phyloP scores from a whole-genome alignment of 2,329 filamentous ascomycete species.

The Trichoderma sp. region DNA sequence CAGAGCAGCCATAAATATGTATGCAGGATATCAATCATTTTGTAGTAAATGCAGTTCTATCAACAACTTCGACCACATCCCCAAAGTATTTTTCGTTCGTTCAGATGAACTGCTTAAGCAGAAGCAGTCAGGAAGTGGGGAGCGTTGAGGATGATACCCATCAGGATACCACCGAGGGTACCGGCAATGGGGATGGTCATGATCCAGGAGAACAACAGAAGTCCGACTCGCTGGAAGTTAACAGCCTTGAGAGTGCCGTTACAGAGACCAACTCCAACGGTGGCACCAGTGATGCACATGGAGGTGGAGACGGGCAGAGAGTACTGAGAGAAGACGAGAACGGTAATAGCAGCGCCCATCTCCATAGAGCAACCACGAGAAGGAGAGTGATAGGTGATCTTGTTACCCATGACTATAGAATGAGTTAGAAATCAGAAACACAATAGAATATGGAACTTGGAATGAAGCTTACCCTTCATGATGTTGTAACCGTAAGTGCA shows the following conservation, averaged over 20 bases:
- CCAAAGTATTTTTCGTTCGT: not conserved
- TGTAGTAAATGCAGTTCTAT: not conserved
- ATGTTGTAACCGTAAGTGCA: conserved; percentile 80
- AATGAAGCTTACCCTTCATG: conserved; percentile 63
- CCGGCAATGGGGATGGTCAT: conserved; percentile 44
- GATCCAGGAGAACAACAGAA: conserved; percentile 62
- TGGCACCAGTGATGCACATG: conserved; percentile 78
- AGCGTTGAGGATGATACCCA: conserved; percentile 41
- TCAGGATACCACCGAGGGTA: conserved; percentile 39
- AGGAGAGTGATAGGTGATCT: conserved; percentile 67
- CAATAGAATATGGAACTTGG: not conserved
- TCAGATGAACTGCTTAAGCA: not conserved
- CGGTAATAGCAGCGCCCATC: conserved; percentile 73
- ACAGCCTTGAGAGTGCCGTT: conserved; percentile 69
- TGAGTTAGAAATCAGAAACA: not conserved
- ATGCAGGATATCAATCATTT: conserved; percentile 1
- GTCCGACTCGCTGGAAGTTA: conserved; percentile 70
- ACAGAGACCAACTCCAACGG: conserved; percentile 73
- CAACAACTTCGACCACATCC: not conserved
- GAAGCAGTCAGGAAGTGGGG: conserved; percentile 30
- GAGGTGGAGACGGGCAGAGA: conserved; percentile 72
- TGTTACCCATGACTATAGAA: conserved; percentile 70
- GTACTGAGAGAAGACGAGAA: conserved; percentile 73
- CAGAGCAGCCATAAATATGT: not conserved
- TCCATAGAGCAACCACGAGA: conserved; percentile 67